Evolutionary conservation across 441 rosid genomes (phyloP).

Genomic region (Dalechampia spathulata): DNA sequence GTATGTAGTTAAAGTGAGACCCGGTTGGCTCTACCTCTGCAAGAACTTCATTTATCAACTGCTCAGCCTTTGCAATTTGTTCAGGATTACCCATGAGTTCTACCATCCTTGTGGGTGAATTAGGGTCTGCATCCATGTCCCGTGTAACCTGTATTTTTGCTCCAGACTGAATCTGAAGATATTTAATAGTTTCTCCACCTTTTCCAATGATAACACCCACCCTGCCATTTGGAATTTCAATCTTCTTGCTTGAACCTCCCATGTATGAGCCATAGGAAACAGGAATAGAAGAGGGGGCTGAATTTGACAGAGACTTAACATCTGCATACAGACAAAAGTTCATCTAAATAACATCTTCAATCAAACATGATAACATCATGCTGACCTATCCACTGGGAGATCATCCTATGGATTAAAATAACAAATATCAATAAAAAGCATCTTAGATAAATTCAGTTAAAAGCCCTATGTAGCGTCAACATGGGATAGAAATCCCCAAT

Average conservation of each 20-base stretch:
- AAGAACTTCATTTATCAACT: slow-evolving; percentile 83
- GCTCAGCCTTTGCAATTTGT: slow-evolving; percentile 83
- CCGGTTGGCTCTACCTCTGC: slow-evolving; percentile 43
- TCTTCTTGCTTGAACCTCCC: slow-evolving; percentile 66
- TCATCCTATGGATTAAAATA: too few species aligned
- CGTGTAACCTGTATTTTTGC: slow-evolving; percentile 98
- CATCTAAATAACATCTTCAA: not conserved
- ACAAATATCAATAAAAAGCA: too few species aligned
- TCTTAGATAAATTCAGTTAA: too few species aligned
- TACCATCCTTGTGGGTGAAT: slow-evolving; percentile 54
- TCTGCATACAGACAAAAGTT: slow-evolving; percentile 21
- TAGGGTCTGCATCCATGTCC: slow-evolving; percentile 87
- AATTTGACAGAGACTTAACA: slow-evolving; percentile 33
- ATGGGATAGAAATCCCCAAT: too few species aligned
- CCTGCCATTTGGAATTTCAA: slow-evolving; percentile 85
- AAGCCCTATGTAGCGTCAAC: too few species aligned
- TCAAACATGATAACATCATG: too few species aligned
- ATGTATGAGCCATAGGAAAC: slow-evolving; percentile 63
- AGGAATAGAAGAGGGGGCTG: slow-evolving; percentile 48
- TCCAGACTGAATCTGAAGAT: slow-evolving; percentile 87
- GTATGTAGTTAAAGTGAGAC: not conserved
- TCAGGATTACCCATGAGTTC: slow-evolving; percentile 82
- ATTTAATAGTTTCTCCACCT: slow-evolving; percentile 93
- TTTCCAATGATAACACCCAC: slow-evolving; percentile 98
- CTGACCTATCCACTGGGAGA: too few species aligned